Percentiles rank a stretch among this genome's conserved stretches.
These are phyloP conservation scores for Apiotrichum domesticum DNA, from an alignment of 1,284 basidiomycete genomes.

Conservation along the genomic window DNA sequence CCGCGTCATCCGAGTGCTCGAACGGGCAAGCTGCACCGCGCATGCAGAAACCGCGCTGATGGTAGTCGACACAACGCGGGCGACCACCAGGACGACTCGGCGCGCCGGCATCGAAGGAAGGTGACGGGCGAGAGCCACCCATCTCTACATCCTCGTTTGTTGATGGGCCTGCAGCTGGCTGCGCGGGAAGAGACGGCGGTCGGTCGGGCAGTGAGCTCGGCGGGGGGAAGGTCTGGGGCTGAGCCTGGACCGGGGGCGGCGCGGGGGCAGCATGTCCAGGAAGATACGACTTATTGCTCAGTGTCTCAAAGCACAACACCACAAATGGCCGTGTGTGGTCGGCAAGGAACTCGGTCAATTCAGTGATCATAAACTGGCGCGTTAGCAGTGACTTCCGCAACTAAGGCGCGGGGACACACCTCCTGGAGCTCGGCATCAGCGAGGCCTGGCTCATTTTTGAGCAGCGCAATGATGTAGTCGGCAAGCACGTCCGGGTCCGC, in stretches of 20 bases:
- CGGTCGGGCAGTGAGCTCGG: slow-evolving; percentile 4
- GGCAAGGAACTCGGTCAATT: slow-evolving; percentile 87
- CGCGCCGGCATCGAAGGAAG: neutral
- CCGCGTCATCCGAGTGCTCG: slow-evolving; percentile 66
- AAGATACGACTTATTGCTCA: slow-evolving; percentile 74
- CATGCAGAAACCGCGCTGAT: slow-evolving; percentile 84
- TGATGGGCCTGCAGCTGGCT: slow-evolving; percentile 26
- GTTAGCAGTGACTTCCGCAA: slow-evolving; percentile 3
- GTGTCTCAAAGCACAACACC: slow-evolving; percentile 71
- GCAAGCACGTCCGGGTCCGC: slow-evolving; percentile 89
- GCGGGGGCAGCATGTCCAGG: slow-evolving; percentile 21
- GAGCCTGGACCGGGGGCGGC: slow-evolving; percentile 23
- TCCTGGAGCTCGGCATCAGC: slow-evolving; percentile 57
- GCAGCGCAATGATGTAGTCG: slow-evolving; percentile 89
- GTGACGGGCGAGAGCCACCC: slow-evolving; percentile 7
- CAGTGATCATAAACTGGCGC: slow-evolving; percentile 56
- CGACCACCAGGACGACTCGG: neutral
- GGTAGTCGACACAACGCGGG: slow-evolving; percentile 69
- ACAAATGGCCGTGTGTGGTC: slow-evolving; percentile 76
- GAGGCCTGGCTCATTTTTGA: slow-evolving; percentile 72
- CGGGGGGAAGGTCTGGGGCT: slow-evolving; percentile 27
- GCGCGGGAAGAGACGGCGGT: slow-evolving; percentile 26
- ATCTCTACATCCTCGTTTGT: slow-evolving; percentile 23
- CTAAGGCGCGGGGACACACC: slow-evolving; percentile 52
- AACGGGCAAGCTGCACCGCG: slow-evolving; percentile 86